These are phyloP conservation scores for Coix lacrymajobi DNA, from an alignment of 176 grass and related monocot genomes.

Conservation along the genomic window DNA sequence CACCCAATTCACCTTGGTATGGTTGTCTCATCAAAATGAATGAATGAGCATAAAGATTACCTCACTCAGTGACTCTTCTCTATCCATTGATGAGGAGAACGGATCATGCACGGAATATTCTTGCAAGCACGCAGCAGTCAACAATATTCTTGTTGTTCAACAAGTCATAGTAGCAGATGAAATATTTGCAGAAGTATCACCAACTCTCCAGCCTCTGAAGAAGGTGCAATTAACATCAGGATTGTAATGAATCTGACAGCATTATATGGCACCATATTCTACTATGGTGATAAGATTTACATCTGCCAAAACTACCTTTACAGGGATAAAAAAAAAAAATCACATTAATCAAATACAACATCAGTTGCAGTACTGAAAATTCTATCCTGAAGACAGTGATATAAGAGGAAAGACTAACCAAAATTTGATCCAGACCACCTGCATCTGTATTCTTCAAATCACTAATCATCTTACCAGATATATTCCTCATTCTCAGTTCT, in stretches of 20 bases:
- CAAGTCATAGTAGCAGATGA: background rate
- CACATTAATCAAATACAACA: background rate
- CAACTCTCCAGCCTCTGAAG: background rate
- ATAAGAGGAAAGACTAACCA: background rate
- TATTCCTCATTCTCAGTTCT: background rate
- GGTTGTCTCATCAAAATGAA: background rate
- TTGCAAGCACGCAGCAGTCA: background rate
- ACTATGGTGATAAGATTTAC: background rate
- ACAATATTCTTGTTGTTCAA: background rate
- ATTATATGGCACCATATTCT: background rate
- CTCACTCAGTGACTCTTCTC: background rate
- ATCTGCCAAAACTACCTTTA: background rate
- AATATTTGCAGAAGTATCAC: conserved; percentile 1
- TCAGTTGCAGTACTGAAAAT: background rate
- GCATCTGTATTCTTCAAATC: background rate
- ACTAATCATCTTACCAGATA: background rate
- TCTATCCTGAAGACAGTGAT: background rate
- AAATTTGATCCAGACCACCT: background rate
- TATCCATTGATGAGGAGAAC: background rate
- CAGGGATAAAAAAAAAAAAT: background rate
- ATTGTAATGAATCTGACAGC: background rate
- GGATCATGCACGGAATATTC: background rate
- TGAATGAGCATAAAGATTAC: background rate
- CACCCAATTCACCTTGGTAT: conserved; percentile 17
- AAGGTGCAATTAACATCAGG: background rate